Base-by-base conservation (phyloP, 345 rosid genomes). In the Corchorus capsularis region DNA sequence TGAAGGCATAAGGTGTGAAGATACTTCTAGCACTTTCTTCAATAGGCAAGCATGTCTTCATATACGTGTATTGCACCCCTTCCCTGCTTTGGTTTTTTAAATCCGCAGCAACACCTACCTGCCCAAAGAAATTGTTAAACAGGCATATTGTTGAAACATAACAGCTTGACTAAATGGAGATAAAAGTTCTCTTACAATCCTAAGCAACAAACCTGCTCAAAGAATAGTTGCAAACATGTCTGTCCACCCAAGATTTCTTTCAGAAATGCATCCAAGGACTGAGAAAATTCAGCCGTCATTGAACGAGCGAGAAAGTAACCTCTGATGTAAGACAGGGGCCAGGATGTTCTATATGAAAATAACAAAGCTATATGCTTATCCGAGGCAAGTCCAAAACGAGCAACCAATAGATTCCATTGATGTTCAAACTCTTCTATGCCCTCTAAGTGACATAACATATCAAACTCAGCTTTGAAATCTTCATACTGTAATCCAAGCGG, bases 1-100 rank as follows among this genome's bases (percentile, higher is more conserved):
- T 87, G 73, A 95, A 95, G 57, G 99, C 97, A 71, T 83, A 93
- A 63, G 97, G 96, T 64, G 96, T 86, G 56, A 93, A 90, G 77
- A 92, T 59, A 63, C 79, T 85, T 49, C 93, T 86, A 46, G 97
- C 97, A 46, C 93, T 96, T 79, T 89, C 94, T 86, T 94, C 99
- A 71, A 91, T 89, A 57, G 96, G 98, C 85, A 87, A 84, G 86
- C 87, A 86, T 37, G 99, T 92, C 81, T 89, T 93, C 73, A 83
- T 57, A 74, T 72, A 87, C 81, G 84, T 69, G 72, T 87, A 87
- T 74, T 83, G 90, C 75, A 86, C 72, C 39, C 46, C 80, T 63
- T 84, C 86, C 63, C 71, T 63, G 57, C 65, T 69, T 78, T 78
- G 87, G 76, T 78, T 88, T 74, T 75, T 77, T 39, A 84, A 78